Conservation (phyloP, 202 grass and related monocot genomes). For the Tripidium arundinaceum region DNA sequence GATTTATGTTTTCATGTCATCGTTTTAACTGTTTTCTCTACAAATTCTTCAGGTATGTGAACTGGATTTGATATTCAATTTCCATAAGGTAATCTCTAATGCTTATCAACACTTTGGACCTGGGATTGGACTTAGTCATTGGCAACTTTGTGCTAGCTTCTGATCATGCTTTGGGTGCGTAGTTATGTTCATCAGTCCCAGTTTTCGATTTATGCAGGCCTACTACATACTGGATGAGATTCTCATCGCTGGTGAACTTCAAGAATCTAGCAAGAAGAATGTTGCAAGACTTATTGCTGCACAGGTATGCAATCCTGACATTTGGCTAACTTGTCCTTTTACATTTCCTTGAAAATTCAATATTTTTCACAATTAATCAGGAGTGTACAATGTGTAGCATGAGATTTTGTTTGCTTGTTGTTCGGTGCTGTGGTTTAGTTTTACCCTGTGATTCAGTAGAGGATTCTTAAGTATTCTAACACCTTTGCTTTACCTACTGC, state of each 20-base stretch:
- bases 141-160: not conserved
- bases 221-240: constrained; percentile 98
- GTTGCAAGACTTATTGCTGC: constrained; percentile 89
- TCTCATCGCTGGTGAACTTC: constrained; percentile 87
- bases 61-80: constrained; percentile 99
- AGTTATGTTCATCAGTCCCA: constrained; percentile 17
- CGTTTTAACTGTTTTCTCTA: constrained; percentile 10
- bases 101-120: not conserved
- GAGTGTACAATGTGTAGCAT: not conserved
- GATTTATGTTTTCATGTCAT: not conserved
- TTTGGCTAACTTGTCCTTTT: constrained; percentile 6
- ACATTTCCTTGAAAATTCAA: not conserved
- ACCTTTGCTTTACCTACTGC: not conserved
- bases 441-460: not conserved
- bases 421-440: not conserved
- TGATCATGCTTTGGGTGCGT: not conserved
- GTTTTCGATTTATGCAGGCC: constrained; percentile 51
- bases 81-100: constrained; percentile 75
- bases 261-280: constrained; percentile 96
- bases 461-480: constrained; percentile 5
- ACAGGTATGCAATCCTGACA: constrained; percentile 45
- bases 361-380: not conserved
- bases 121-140: not conserved
- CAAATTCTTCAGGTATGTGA: constrained; percentile 68
- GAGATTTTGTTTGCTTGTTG: not conserved